Percentiles rank a stretch among this genome's conserved stretches.
Conservation (phyloP, 371 early-diverging fungal genomes). For the Mortierella sp. region DNA sequence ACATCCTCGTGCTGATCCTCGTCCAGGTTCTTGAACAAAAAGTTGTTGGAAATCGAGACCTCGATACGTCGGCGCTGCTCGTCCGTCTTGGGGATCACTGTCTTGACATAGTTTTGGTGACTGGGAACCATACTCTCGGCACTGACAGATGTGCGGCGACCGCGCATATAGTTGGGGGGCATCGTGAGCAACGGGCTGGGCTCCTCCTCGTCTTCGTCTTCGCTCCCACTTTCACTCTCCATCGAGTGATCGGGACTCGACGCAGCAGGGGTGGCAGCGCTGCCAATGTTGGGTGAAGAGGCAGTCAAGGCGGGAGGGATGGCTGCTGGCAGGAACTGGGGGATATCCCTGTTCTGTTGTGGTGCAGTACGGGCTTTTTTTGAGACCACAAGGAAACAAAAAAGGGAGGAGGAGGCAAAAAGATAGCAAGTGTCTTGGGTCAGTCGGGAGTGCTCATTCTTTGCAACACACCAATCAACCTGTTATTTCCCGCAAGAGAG, state of each 20-base stretch:
- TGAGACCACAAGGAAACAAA: conserved; percentile 2
- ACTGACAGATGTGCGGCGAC: conserved; percentile 94
- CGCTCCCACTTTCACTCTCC: conserved; percentile 56
- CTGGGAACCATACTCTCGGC: conserved; percentile 97
- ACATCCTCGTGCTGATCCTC: conserved; percentile 97
- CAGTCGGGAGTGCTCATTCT: conserved; percentile 55
- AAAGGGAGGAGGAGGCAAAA: not conserved
- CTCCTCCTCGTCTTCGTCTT: conserved; percentile 60
- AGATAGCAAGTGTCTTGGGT: conserved; percentile 46
- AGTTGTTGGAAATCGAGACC: conserved; percentile 86
- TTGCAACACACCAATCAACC: conserved; percentile 43
- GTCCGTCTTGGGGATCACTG: conserved; percentile 88
- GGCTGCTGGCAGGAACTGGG: conserved; percentile 50
- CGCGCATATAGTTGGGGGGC: conserved; percentile 71
- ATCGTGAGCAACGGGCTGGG: conserved; percentile 62
- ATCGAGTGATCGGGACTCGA: conserved; percentile 59
- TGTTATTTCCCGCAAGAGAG: conserved; percentile 30
- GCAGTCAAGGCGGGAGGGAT: conserved; percentile 34
- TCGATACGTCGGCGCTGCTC: conserved; percentile 89
- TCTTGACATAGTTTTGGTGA: conserved; percentile 83
- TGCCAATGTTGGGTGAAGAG: conserved; percentile 51
- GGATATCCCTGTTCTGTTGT: conserved; percentile 43
- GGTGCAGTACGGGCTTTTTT: conserved; percentile 40
- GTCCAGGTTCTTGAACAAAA: conserved; percentile 93
- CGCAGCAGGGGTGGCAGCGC: conserved; percentile 49